Evolutionary conservation across 2,329 filamentous ascomycete species (phyloP).

Genomic region (Calonectria ilicicola): DNA sequence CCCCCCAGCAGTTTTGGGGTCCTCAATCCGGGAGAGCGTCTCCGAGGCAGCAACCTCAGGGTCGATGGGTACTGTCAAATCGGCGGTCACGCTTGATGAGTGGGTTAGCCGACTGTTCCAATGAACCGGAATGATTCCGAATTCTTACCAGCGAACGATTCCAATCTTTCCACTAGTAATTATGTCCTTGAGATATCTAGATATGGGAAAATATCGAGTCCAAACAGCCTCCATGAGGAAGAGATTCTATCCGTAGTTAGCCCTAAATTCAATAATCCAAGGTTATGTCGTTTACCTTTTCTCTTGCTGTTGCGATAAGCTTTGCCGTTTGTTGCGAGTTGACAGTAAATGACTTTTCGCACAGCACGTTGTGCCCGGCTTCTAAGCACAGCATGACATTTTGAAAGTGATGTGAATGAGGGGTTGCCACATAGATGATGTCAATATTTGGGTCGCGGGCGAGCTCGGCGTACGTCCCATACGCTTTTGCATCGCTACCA

Average conservation of each 20-base stretch:
- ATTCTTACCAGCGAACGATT: conserved; percentile 63
- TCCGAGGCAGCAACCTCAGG: not conserved
- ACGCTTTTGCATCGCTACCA: conserved; percentile 74
- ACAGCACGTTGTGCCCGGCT: conserved; percentile 86
- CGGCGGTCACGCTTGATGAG: not conserved
- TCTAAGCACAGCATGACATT: conserved; percentile 84
- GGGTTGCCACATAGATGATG: conserved; percentile 90
- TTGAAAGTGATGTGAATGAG: conserved; percentile 92
- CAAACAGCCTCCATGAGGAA: conserved; percentile 89
- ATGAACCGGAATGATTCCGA: conserved; percentile 43
- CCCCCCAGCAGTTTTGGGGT: conserved; percentile 83
- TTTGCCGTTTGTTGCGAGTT: conserved; percentile 80
- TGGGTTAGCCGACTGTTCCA: not conserved
- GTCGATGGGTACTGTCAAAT: conserved; percentile 43
- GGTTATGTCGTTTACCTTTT: conserved; percentile 51
- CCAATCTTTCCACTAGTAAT: conserved; percentile 65
- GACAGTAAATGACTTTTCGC: conserved; percentile 90
- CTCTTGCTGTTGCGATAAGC: conserved; percentile 76
- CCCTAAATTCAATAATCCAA: not conserved
- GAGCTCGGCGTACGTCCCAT: conserved; percentile 84
- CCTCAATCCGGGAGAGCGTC: conserved; percentile 77
- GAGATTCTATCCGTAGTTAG: conserved; percentile 60
- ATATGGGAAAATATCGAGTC: conserved; percentile 88
- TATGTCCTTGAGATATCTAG: conserved; percentile 76
- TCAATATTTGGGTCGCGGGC: conserved; percentile 82